Evolutionary conservation across 2,329 filamentous ascomycete genomes (phyloP).

Genomic region (Paradendryphiella salina): DNA sequence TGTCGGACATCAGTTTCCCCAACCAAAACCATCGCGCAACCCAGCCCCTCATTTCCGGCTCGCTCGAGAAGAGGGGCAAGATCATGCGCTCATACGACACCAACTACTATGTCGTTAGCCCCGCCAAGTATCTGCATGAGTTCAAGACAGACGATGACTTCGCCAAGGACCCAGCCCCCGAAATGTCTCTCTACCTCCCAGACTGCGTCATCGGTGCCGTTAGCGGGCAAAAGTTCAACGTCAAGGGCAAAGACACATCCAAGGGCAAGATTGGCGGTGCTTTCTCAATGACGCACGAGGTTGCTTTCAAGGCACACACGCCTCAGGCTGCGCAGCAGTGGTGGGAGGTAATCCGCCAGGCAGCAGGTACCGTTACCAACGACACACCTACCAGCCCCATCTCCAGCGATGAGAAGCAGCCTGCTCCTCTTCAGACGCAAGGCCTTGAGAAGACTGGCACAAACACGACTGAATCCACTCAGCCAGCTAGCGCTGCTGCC

Average conservation of each 20-base stretch:
- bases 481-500: slow-evolving; percentile 8
- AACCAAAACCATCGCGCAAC: slow-evolving; percentile 85
- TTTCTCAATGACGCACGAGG: slow-evolving; percentile 76
- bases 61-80: slow-evolving; percentile 85
- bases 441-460: slow-evolving; percentile 32
- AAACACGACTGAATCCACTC: slow-evolving; percentile 12
- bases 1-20: slow-evolving; percentile 77
- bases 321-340: slow-evolving; percentile 80
- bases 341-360: slow-evolving; percentile 71
- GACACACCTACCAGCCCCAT: slow-evolving; percentile 48
- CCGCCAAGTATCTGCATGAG: slow-evolving; percentile 87
- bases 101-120: slow-evolving; percentile 88
- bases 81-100: slow-evolving; percentile 80
- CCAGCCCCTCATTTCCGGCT: slow-evolving; percentile 81
- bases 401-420: slow-evolving; percentile 21
- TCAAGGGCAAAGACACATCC: slow-evolving; percentile 92
- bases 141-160: slow-evolving; percentile 89
- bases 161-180: slow-evolving; percentile 73
- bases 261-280: slow-evolving; percentile 77
- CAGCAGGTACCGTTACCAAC: slow-evolving; percentile 57
- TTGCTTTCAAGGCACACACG: slow-evolving; percentile 85
- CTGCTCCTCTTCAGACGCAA: slow-evolving; percentile 41
- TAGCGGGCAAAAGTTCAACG: slow-evolving; percentile 81
- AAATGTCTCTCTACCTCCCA: slow-evolving; percentile 87
- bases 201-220: slow-evolving; percentile 78